Evolutionary conservation across 768 basidiomycete species (phyloP), one percentile per base, ranked within the genome.

Genomic region (Kwoniella shandongensis): DNA sequence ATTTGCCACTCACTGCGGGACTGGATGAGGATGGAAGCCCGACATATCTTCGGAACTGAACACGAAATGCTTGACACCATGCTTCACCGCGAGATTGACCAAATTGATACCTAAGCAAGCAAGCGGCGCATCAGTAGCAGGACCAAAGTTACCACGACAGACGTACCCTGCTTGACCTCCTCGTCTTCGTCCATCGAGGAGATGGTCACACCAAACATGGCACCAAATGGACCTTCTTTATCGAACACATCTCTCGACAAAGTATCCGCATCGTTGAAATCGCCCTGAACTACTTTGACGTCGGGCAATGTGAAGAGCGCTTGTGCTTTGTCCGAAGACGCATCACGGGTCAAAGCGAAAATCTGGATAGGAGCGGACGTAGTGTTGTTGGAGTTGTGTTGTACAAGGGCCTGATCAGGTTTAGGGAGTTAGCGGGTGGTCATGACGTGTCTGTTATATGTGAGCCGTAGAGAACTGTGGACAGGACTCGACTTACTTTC

Each of bases 51-150:
- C 47, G 13, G 25, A 15, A n/a, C 27, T 49, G 30, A 30, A 49
- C 10, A 49, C 47, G 18, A 36, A 49, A 25, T 49, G 47, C 20
- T 49, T 49, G 1, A 49, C 47, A 18, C 23, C 23, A 35, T 49
- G 11, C n/a, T 7, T 30, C n/a, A n/a, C 23, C 1, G 47, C 47
- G 13, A 49, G 20, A 20, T 49, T 30, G 35, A 36, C 23, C 10
- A 49, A 25, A 8, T n/a, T 32, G n/a, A 17, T 49, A 22, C 47
- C 47, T 49, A 47, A 25, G 6, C 10, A 45, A 17, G 7, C n/a
- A n/a, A n/a, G n/a, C n/a, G n/a, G n/a, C n/a, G n/a, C n/a, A n/a
- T n/a, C n/a, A n/a, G n/a, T n/a, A n/a, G n/a, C n/a, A n/a, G n/a
- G n/a, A n/a, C n/a, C n/a, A n/a, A n/a, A n/a, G n/a, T 10, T 38